phyloP scores from a whole-genome alignment of 495 filamentous ascomycete species.

The Peziza echinospora region DNA sequence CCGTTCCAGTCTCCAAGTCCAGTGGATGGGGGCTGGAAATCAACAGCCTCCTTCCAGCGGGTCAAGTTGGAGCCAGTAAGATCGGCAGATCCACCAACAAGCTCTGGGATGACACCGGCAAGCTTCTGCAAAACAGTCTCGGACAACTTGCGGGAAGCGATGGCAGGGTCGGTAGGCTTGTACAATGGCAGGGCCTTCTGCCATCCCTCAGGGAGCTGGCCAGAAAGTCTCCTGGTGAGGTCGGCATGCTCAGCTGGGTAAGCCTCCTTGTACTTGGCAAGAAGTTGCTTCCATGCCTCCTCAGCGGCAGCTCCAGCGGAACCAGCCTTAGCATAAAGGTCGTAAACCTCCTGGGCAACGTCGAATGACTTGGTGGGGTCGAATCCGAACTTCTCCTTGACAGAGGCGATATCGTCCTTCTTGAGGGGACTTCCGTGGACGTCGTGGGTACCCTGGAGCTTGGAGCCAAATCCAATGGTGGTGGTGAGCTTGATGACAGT shows the following conservation, averaged over 20 bases:
- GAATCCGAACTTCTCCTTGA: conserved; percentile 91
- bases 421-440: conserved; percentile 94
- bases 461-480: conserved; percentile 93
- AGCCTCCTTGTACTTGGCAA: conserved; percentile 61
- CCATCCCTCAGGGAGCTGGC: conserved; percentile 88
- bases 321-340: conserved; percentile 62
- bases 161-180: conserved; percentile 63
- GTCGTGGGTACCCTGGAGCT: conserved; percentile 75
- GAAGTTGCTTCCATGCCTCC: conserved; percentile 84
- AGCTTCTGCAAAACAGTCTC: conserved; percentile 83
- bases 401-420: conserved; percentile 69
- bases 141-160: conserved; percentile 86
- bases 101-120: conserved; percentile 62
- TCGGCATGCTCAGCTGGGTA: conserved; percentile 59
- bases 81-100: conserved; percentile 90
- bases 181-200: conserved; percentile 83
- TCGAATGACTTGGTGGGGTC: conserved; percentile 83
- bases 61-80: conserved; percentile 97
- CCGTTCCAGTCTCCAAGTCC: conserved; percentile 72
- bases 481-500: conserved; percentile 92
- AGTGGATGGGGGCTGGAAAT: conserved; percentile 84
- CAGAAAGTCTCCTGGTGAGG: conserved; percentile 56
- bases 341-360: conserved; percentile 87
- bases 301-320: conserved; percentile 73
- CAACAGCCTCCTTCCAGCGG: conserved; percentile 84